Percentiles rank a stretch among this genome's conserved stretches.
These are phyloP conservation scores for Eucalyptus regnans DNA, from an alignment of 345 rosid species.

Conservation along the genomic window DNA sequence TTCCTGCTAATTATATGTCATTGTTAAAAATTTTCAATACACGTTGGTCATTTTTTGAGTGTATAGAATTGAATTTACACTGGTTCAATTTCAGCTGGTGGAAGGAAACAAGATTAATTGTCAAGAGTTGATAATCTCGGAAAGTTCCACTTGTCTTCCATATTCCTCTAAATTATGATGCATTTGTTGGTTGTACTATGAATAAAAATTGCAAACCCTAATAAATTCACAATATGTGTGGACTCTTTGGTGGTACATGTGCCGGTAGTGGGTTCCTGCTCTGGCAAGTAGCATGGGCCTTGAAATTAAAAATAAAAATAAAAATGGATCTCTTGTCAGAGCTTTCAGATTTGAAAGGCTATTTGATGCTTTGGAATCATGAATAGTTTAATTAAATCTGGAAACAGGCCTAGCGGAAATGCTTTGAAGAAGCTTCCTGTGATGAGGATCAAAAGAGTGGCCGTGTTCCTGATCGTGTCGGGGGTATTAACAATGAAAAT, in stretches of 20 bases:
- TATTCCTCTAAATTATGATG: neutral
- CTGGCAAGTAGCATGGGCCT: constrained; percentile 4
- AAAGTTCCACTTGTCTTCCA: neutral
- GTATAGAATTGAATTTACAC: neutral
- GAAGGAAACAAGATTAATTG: neutral
- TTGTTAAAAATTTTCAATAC: neutral
- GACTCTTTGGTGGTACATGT: neutral
- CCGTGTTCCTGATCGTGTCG: neutral
- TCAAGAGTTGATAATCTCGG: neutral
- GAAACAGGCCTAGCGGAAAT: neutral
- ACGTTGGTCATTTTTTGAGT: neutral
- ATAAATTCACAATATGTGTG: neutral
- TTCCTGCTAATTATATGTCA: neutral
- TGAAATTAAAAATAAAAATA: neutral
- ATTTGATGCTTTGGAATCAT: neutral
- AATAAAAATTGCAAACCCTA: neutral
- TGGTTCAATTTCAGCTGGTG: neutral
- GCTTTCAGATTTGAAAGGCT: neutral
- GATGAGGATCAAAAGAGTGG: neutral
- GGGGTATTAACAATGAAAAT: neutral
- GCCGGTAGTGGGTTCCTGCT: constrained; percentile 1
- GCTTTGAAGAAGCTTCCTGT: neutral
- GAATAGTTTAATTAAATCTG: neutral
- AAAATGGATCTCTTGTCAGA: neutral
- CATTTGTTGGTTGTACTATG: neutral